These are phyloP conservation scores for Ettlia oleoabundans DNA, from an alignment of 139 green algal species.

Conservation along the genomic window DNA sequence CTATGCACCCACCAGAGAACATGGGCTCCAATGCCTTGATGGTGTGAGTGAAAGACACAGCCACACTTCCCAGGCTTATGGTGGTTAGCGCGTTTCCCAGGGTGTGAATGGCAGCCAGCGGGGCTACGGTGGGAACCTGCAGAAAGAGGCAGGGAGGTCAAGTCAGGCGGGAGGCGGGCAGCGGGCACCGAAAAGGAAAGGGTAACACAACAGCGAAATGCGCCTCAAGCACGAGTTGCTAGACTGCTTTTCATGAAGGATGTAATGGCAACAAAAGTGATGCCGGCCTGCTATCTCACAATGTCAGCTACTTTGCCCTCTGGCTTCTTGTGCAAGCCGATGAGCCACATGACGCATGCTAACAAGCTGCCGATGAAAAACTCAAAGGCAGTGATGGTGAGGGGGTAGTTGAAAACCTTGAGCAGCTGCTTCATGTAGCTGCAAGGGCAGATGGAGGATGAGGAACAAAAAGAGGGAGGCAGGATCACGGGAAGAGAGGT, in stretches of 20 bases:
- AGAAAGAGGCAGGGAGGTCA: not conserved
- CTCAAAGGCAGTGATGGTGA: slow-evolving; percentile 91
- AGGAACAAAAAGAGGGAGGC: not conserved
- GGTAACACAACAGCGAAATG: too few relatives aligned
- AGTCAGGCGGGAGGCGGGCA: not conserved
- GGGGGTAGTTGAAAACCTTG: slow-evolving; percentile 86
- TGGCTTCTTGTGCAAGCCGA: slow-evolving; percentile 73
- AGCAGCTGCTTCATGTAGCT: slow-evolving; percentile 93
- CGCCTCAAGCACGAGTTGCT: not conserved
- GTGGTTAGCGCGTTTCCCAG: slow-evolving; percentile 99
- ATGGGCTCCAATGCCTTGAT: slow-evolving; percentile 99
- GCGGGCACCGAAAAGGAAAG: not conserved
- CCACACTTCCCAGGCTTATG: slow-evolving; percentile 92
- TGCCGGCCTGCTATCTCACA: too few relatives aligned
- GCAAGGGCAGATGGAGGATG: too few relatives aligned
- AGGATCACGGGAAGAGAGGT: not conserved
- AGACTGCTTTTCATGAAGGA: too few relatives aligned
- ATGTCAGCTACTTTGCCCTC: slow-evolving; percentile 48
- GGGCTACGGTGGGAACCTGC: slow-evolving; percentile 66
- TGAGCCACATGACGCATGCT: slow-evolving; percentile 73
- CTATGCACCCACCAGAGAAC: slow-evolving; percentile 69
- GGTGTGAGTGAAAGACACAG: slow-evolving; percentile 99
- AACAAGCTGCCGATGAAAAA: slow-evolving; percentile 83
- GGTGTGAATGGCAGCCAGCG: slow-evolving; percentile 94
- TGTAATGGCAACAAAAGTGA: too few relatives aligned